Evolutionary conservation across 192 early-diverging fungal genomes (phyloP), one percentile per base, ranked within the genome.

Genomic region (Backusella tuberculispora): DNA sequence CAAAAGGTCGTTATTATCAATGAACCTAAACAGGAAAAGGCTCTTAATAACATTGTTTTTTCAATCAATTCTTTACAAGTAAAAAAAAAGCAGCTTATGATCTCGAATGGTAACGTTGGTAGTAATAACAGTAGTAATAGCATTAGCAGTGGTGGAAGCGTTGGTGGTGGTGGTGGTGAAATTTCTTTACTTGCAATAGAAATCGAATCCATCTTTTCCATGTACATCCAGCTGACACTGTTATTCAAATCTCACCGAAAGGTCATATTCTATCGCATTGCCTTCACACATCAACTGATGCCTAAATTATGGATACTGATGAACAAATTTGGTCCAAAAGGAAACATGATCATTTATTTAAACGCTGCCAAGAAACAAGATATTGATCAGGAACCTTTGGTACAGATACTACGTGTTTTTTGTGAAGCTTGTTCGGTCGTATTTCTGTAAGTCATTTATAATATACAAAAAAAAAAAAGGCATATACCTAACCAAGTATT

Each of bases 301-400:
- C 81, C 88, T 26, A 68, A 80, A 19, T 81, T 92, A 3, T 92
- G 91, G 91, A 72, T 78, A 42, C 69, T 91, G 17, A 86, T 92
- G 81, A 72, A 81, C 14, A 72, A 76, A 12, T 79, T 90, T 29
- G 89, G 90, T 1, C 90, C 90, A 15, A 83, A 82, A 65, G 85
- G 85, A 6, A 76, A 76, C 14, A 83, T 92, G 81, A 43, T 74
- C 3, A 85, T 92, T 26, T 92, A 90, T 50, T 26, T 90, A 8
- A 80, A 85, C 26, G 85, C 88, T 7, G 83, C 91, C 1, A 78
- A 82, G 38, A 69, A 78, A 37, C 48, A 47, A 7, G 74, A 83
- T 17, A 78, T 87, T 3, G 79, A 84, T 5, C 83, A 84, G 17
- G 91, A 92, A 50, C 87, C 85, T 0, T 71, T 88, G 45, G 84